Base-by-base conservation (phyloP, 2,329 filamentous ascomycete species). In the Penicillium decumbens region DNA sequence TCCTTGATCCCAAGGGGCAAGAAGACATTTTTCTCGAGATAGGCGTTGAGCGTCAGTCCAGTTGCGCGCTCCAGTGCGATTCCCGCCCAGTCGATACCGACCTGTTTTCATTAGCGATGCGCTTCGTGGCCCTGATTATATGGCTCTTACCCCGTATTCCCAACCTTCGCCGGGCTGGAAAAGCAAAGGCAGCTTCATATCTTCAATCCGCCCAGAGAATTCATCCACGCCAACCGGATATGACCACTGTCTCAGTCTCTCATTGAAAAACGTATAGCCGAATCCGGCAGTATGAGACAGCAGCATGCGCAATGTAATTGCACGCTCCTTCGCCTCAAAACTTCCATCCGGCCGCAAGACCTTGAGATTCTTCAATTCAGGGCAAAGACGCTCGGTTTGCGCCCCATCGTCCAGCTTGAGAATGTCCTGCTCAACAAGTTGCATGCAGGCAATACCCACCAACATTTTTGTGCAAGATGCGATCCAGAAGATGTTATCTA, bases 141-240 rank as follows among this genome's bases (percentile, higher is more conserved):
- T 18, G 15, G 1, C 7, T 66, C 73, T 63, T 65, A 80, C 77
- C 0, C 79, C 78, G 20, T 87, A 86, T 49, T 80, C 75, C 79
- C 81, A 87, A 3, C 71, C 71, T 23, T 77, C 75, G 0, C 83
- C 83, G 0, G 84, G 84, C 55, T 87, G 81, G 55, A 83, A 81
- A 1, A 85, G 63, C 13, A 88, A 65, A 0, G 83, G 80, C 49
- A 68, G 62, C 30, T 75, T 59, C 38, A 84, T 69, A 23, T 81
- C 81, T 28, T 73, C 71, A 13, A 75, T 60, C 5, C 79, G 71
- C 0, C 78, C 78, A 0, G 75, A 76, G 57, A 85, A 80, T 59
- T 85, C 82, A 47, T 85, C 79, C 15, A 35, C 15, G 32, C n/a
- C 32, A 15, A 35, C 13, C 15, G 32, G 32, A 4, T 76, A 67